These are phyloP conservation scores for Thalia dealbata DNA, from an alignment of 176 grass and related monocot species.

Conservation along the genomic window DNA sequence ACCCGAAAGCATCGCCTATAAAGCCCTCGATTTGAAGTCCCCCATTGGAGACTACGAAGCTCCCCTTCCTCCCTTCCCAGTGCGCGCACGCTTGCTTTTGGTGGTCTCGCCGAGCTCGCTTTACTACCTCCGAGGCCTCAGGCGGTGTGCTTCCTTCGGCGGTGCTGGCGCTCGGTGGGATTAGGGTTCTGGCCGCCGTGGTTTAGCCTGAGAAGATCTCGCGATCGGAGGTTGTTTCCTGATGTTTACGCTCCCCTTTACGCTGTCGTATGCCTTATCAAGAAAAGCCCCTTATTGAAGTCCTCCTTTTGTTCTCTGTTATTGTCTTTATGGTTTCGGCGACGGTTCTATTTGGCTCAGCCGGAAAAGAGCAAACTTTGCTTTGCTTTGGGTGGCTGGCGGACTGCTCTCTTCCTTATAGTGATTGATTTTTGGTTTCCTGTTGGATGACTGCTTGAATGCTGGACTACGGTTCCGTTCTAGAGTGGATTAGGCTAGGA, in stretches of 20 bases:
- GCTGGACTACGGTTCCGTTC: background rate
- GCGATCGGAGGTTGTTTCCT: slow-evolving; percentile 12
- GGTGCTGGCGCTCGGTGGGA: background rate
- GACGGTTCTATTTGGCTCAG: background rate
- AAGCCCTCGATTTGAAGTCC: background rate
- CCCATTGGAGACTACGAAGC: background rate
- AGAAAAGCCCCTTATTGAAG: background rate
- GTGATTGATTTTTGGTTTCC: background rate
- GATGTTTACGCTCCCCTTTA: background rate
- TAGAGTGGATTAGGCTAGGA: background rate
- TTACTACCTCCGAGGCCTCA: too few species aligned
- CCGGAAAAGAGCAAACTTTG: background rate
- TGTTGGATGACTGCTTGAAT: background rate
- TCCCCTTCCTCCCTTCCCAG: background rate
- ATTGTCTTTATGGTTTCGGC: background rate
- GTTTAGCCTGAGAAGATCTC: background rate
- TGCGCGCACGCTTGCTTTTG: background rate
- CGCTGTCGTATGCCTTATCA: background rate
- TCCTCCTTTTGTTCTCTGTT: background rate
- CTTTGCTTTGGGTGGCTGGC: background rate
- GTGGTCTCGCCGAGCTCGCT: background rate
- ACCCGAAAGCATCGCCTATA: slow-evolving; percentile 10
- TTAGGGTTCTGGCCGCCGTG: background rate
- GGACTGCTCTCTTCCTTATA: background rate
- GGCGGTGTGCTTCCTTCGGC: background rate